A percentile compares a stretch with the other conserved stretches of the same genome.
Conservation (phyloP, 805 yeast genomes). For the Wickerhamiella siamensis region DNA sequence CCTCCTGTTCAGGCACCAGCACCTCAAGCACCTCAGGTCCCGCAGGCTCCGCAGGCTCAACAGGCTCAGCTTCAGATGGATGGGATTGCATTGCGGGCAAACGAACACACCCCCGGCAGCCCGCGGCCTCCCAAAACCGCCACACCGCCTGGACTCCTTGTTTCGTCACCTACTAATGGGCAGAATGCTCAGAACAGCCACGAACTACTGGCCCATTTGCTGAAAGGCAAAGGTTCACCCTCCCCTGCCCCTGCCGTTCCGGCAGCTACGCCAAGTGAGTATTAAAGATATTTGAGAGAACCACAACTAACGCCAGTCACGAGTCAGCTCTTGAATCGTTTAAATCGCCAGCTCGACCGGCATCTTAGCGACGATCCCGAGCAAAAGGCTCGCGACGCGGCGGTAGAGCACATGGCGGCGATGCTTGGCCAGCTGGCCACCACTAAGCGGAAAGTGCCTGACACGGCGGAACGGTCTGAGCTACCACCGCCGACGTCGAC, state of each 20-base stretch:
- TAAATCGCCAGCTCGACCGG: conserved; percentile 3
- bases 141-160: conserved; percentile 52
- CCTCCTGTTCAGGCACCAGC: neutral
- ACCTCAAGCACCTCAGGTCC: conserved; percentile 20
- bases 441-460: neutral
- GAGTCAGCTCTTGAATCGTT: conserved; percentile 3
- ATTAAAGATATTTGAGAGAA: conserved; percentile 8
- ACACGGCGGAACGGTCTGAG: neutral
- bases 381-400: neutral
- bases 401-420: neutral
- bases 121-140: neutral
- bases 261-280: conserved; percentile 18
- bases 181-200: conserved; percentile 37
- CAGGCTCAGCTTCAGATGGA: neutral
- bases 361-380: neutral
- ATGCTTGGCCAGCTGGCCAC: neutral
- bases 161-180: conserved; percentile 15
- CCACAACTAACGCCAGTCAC: neutral
- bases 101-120: neutral
- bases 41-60: conserved; percentile 13
- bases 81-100: neutral
- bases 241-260: conserved; percentile 18
- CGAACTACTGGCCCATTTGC: conserved; percentile 68
- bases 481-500: neutral
- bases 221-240: conserved; percentile 61